Evolutionary conservation across 2,329 filamentous ascomycete genomes (phyloP), one percentile per base, ranked within the genome.

Genomic region (Colletotrichum tofieldiae): DNA sequence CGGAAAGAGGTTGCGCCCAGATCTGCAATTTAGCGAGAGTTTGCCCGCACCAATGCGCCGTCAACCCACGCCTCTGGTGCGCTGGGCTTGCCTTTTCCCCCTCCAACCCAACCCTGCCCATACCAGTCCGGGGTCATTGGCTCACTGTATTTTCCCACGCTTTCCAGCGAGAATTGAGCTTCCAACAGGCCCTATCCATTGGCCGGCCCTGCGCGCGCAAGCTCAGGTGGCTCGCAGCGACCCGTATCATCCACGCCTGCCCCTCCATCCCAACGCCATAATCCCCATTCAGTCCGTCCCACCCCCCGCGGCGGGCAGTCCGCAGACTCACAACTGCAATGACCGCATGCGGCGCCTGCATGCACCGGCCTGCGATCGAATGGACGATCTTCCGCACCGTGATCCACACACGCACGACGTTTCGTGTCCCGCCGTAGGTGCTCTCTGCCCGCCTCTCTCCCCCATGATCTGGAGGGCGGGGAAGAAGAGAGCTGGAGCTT

Each of bases 141-240:
- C 52, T 20, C 49, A 29, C 55, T 18, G n/a, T 56, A 58, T 51
- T 58, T 49, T 58, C 39, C 60, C 66, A 65, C 26, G 26, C 41
- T 63, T 74, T 73, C 43, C 65, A 70, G 73, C 73, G 73, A 71
- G 71, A 72, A 73, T 74, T 71, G 67, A 59, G 37, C 52, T 70
- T n/a, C 23, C n/a, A 29, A n/a, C 29, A 29, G 62, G 23, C 52
- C 49, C 3, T 14, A 20, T 55, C 43, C 41, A 72, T 74, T 74
- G 73, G 73, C 35, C 29, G 35, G 20, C 39, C 37, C 65, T 49
- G n/a, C 35, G 9, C 39, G 29, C 41, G n/a, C 35, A 29, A 29
- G 23, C 45, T 29, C 23, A 18, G 23, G 47, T 51, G 39, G 12
- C 41, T 41, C 23, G 26, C 29, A 18, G 29, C 23, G 9, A 49